A percentile compares a stretch with the other conserved stretches of the same genome.
These are phyloP conservation scores for Ophiostoma pallidulum DNA, from an alignment of 2,329 filamentous ascomycete genomes.

Conservation along the genomic window DNA sequence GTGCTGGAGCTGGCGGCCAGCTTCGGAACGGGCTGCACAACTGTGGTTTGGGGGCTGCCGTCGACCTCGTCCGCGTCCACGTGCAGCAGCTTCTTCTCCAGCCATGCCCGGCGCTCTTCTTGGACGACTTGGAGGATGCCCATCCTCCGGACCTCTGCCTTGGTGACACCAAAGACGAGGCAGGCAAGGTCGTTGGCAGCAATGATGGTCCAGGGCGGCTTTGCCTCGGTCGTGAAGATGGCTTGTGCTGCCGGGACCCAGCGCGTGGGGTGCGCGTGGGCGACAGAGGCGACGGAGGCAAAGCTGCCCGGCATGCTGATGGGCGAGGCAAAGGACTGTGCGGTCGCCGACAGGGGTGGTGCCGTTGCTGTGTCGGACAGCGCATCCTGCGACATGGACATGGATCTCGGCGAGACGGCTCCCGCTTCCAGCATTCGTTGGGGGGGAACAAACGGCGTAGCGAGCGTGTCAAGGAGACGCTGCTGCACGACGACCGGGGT, in stretches of 20 bases:
- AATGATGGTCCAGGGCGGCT: conserved; percentile 88
- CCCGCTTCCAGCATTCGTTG: neutral
- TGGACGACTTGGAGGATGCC: conserved; percentile 93
- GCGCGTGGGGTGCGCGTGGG: conserved; percentile 84
- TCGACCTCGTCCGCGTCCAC: conserved; percentile 43
- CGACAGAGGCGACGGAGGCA: conserved; percentile 46
- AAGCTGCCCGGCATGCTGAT: conserved; percentile 37
- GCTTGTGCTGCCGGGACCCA: conserved; percentile 89
- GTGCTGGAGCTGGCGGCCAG: conserved; percentile 32
- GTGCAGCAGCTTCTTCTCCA: conserved; percentile 72
- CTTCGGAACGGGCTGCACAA: conserved; percentile 26
- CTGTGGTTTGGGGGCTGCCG: conserved; percentile 25
- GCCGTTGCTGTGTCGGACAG: conserved; percentile 1
- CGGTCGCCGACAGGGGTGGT: neutral
- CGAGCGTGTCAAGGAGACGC: conserved; percentile 75
- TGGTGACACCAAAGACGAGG: conserved; percentile 97
- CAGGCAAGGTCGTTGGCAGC: conserved; percentile 95
- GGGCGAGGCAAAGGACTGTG: conserved; percentile 30
- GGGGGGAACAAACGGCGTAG: conserved; percentile 62
- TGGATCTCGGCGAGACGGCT: neutral
- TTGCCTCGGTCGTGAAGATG: conserved; percentile 91
- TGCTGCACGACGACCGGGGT: conserved; percentile 65
- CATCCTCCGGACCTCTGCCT: conserved; percentile 85
- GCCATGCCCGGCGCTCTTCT: conserved; percentile 78
- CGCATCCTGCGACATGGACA: conserved; percentile 4